Conservation (phyloP, 257 asterid genomes). For the Cynanchum wilfordii region DNA sequence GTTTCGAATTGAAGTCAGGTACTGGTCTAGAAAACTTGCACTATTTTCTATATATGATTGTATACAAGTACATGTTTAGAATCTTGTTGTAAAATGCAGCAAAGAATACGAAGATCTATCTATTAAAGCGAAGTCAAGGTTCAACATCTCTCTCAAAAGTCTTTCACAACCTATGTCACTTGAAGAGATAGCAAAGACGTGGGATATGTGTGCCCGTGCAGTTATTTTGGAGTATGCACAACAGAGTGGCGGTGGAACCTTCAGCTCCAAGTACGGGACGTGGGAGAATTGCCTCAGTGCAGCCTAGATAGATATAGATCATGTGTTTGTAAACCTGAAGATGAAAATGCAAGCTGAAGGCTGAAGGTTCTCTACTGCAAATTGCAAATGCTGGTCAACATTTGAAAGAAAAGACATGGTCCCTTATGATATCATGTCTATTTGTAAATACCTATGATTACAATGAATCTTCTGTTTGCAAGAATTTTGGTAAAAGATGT, state of each 20-base stretch:
- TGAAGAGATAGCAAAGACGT: conserved; percentile 67
- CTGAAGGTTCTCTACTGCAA: not conserved
- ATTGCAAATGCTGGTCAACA: not conserved
- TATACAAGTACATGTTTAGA: not conserved
- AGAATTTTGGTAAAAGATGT: too few species aligned
- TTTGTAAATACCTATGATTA: too few species aligned
- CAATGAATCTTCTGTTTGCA: too few species aligned
- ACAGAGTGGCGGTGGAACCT: conserved; percentile 76
- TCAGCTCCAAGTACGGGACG: conserved; percentile 76
- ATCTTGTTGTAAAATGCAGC: conserved; percentile 26
- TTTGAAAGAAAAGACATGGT: not conserved
- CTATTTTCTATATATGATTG: not conserved
- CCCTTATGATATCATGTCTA: too few species aligned
- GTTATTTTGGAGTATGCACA: conserved; percentile 66
- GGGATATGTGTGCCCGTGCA: conserved; percentile 74
- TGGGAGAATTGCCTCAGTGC: conserved; percentile 72
- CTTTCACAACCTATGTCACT: conserved; percentile 76
- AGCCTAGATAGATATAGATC: not conserved
- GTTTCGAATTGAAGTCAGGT: conserved; percentile 93
- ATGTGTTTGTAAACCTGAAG: not conserved
- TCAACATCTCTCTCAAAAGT: conserved; percentile 60
- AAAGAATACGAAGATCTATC: conserved; percentile 76
- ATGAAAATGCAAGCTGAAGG: not conserved
- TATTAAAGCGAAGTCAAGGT: conserved; percentile 61
- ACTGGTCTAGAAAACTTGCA: conserved; percentile 6